A percentile compares a stretch with the other conserved stretches of the same genome.
These are phyloP conservation scores for Baorangia bicolor DNA, from an alignment of 768 basidiomycete species.

Conservation along the genomic window DNA sequence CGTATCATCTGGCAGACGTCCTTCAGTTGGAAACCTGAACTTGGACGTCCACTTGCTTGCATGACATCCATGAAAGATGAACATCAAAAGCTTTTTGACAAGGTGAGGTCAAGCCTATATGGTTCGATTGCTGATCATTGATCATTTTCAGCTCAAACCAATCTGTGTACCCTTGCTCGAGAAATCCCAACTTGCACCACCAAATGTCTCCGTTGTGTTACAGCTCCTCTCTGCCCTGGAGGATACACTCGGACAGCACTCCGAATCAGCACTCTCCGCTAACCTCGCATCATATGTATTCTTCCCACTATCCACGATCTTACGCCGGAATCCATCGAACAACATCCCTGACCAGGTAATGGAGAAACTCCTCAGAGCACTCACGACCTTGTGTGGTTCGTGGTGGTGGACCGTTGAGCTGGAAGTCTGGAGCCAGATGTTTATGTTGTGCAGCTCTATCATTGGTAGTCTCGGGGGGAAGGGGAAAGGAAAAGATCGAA, in stretches of 20 bases:
- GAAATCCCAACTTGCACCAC: constrained; percentile 60
- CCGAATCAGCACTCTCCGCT: constrained; percentile 44
- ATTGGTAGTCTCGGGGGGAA: constrained; percentile 65
- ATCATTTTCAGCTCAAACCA: constrained; percentile 50
- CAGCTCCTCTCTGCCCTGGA: constrained; percentile 56
- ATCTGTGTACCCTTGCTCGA: constrained; percentile 82
- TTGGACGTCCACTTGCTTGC: background rate
- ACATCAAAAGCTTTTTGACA: constrained; percentile 37
- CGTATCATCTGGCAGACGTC: background rate
- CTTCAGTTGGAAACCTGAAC: background rate
- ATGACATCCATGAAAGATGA: constrained; percentile 22
- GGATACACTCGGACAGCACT: constrained; percentile 43
- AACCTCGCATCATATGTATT: constrained; percentile 80
- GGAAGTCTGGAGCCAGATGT: constrained; percentile 80
- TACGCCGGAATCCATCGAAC: constrained; percentile 69
- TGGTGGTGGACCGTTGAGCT: constrained; percentile 87
- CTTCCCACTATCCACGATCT: constrained; percentile 82
- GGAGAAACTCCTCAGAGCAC: constrained; percentile 63
- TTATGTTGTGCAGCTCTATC: constrained; percentile 69
- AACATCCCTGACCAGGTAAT: constrained; percentile 78
- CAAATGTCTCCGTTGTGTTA: constrained; percentile 46
- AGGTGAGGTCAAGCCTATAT: constrained; percentile 27
- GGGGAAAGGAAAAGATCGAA: constrained; percentile 64
- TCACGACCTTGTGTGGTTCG: constrained; percentile 58
- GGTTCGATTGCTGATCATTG: background rate